Conservation (phyloP, 192 early-diverging fungal genomes). For the Coemansia sp. region DNA sequence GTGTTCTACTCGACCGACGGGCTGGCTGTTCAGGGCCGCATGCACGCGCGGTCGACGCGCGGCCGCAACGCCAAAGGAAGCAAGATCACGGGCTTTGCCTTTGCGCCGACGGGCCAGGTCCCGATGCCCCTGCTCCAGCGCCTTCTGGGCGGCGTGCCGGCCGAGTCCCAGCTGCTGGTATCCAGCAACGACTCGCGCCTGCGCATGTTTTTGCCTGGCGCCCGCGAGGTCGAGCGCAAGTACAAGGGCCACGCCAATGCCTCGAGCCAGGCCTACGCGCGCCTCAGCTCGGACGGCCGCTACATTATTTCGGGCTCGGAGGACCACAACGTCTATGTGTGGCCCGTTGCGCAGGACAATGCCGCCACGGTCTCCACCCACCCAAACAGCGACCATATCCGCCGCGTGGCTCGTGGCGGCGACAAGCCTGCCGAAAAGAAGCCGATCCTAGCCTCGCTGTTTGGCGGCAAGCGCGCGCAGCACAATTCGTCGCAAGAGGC, state of each 20-base stretch:
- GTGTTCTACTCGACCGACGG: slow-evolving; percentile 80
- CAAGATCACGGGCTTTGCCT: slow-evolving; percentile 78
- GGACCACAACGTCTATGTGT: slow-evolving; percentile 70
- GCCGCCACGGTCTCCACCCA: slow-evolving; percentile 43
- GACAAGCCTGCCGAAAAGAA: slow-evolving; percentile 10
- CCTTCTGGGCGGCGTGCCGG: slow-evolving; percentile 12
- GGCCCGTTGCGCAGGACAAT: slow-evolving; percentile 50
- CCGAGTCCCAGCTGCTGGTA: slow-evolving; percentile 17
- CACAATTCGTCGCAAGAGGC: slow-evolving; percentile 1
- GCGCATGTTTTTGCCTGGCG: slow-evolving; percentile 68
- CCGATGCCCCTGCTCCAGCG: slow-evolving; percentile 48
- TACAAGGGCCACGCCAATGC: slow-evolving; percentile 75
- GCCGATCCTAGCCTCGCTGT: slow-evolving; percentile 23
- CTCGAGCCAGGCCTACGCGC: slow-evolving; percentile 66
- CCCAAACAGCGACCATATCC: slow-evolving; percentile 31
- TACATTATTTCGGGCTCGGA: slow-evolving; percentile 83
- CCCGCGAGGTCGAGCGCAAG: slow-evolving; percentile 70
- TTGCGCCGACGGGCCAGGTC: slow-evolving; percentile 14
- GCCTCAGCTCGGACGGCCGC: slow-evolving; percentile 67
- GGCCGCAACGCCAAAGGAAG: slow-evolving; percentile 56
- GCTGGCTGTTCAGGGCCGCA: slow-evolving; percentile 76
- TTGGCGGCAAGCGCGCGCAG: slow-evolving; percentile 10
- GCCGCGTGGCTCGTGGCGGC: slow-evolving; percentile 11
- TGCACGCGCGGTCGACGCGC: slow-evolving; percentile 59
- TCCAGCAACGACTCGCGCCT: slow-evolving; percentile 80